Base-by-base conservation (phyloP, 1,284 basidiomycete genomes). In the Apiotrichum veenhuisii region DNA sequence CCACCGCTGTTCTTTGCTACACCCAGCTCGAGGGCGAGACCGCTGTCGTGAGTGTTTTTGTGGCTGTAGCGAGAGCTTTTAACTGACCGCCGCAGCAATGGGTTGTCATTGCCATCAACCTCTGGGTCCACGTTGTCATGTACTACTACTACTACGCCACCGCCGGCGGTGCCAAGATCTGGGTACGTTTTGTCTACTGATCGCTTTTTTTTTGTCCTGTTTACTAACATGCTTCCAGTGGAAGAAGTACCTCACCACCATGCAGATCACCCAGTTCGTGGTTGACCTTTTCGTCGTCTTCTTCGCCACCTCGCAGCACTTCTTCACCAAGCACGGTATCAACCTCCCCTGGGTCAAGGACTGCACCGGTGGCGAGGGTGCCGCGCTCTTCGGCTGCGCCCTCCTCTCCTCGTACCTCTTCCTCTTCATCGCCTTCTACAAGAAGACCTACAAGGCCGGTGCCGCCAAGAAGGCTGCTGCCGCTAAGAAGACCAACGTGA, bases 91-190 rank as follows among this genome's bases (percentile, higher is more conserved):
- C 64, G 30, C 30, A 92, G 90, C 96, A 95, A 63, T 99, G 96
- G 96, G 85, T 94, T 63, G 90, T 93, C 63, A 98, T 99, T 76
- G 78, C 82, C 55, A 84, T 97, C 68, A 99, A 99, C 81, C 82
- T 98, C 58, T 79, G 83, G 57, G 96, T 99, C 49, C 96, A 99
- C 79, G 93, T 98, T 71, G 80, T 98, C 69, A 99, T 99, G 96
- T 98, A 96, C 80, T 96, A 98, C 79, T 97, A 97, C 80, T 96
- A 96, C 80, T 96, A 87, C 78, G 92, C 91, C 42, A 96, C 94
- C 54, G 92, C 94, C 54, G 91, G 92, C 70, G 94, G 94, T 67
- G 88, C 88, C 71, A 90, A 83, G 79, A 91, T 97, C 78, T 97
- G 94, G 94, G 91, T 91, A 76, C 55, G 82, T 72, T 64, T 66